phyloP scores from a whole-genome alignment of 345 rosid genomes.

The Pelargonium nanum region DNA sequence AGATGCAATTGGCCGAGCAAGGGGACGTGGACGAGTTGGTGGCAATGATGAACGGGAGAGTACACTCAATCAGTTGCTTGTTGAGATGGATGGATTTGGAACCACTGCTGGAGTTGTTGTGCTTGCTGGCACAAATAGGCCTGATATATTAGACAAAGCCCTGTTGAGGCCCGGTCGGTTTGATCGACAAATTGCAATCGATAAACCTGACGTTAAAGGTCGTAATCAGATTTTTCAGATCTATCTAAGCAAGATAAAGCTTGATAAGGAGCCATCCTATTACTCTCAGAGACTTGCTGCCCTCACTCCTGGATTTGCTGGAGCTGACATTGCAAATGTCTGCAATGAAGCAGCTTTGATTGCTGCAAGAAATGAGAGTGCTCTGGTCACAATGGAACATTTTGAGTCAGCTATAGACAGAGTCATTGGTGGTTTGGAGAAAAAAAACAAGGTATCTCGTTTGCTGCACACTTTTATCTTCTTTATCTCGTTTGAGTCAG shows the following conservation, averaged over 20 bases:
- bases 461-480: neutral
- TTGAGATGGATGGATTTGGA: conserved; percentile 98
- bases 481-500: too few species aligned
- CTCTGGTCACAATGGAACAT: conserved; percentile 59
- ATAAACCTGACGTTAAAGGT: conserved; percentile 88
- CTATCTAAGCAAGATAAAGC: conserved; percentile 72
- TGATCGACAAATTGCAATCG: conserved; percentile 81
- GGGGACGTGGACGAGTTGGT: conserved; percentile 92
- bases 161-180: conserved; percentile 82
- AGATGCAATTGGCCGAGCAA: conserved; percentile 94
- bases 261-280: conserved; percentile 64
- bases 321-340: conserved; percentile 95
- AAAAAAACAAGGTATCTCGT: conserved; percentile 65
- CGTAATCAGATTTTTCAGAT: conserved; percentile 81
- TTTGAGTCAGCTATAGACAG: conserved; percentile 94
- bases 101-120: conserved; percentile 93
- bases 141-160: conserved; percentile 92
- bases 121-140: conserved; percentile 95
- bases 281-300: conserved; percentile 89
- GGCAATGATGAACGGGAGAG: conserved; percentile 93
- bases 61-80: conserved; percentile 80
- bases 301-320: conserved; percentile 95
- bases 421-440: conserved; percentile 96
- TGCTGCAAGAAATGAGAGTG: conserved; percentile 61
- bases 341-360: conserved; percentile 93